phyloP scores from a whole-genome alignment of 2,329 filamentous ascomycete species.

The Emydomyces testavorans region DNA sequence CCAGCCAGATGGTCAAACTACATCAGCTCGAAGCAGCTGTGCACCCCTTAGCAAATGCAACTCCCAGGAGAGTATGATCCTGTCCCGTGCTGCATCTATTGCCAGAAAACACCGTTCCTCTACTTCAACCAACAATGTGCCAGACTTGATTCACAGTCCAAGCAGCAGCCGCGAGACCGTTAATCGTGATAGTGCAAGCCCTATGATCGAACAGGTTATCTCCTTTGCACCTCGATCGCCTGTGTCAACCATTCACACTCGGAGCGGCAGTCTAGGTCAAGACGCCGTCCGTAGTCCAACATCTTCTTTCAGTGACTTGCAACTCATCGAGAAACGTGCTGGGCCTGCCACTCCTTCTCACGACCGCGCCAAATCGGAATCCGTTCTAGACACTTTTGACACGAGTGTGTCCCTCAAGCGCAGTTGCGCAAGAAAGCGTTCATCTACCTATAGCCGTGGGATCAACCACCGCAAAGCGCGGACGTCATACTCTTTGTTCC shows the following conservation, averaged over 20 bases:
- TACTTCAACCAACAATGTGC: conserved; percentile 36
- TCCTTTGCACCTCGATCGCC: conserved; percentile 12
- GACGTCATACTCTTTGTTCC: conserved; percentile 38
- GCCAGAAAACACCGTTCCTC: conserved; percentile 39
- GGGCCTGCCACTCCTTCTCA: conserved; percentile 20
- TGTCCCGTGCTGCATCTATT: conserved; percentile 40
- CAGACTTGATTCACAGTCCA: conserved; percentile 35
- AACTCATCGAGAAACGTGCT: conserved; percentile 16
- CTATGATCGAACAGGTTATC: not conserved
- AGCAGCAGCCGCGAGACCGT: conserved; percentile 31
- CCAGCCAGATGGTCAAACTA: conserved; percentile 31
- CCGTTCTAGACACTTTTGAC: conserved; percentile 23
- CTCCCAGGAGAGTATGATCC: conserved; percentile 46
- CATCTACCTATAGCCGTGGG: conserved; percentile 21
- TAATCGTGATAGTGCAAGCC: conserved; percentile 13
- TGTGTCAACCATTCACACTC: conserved; percentile 20
- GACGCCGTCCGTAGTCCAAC: conserved; percentile 25
- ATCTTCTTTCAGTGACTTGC: conserved; percentile 21
- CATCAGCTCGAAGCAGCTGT: conserved; percentile 38
- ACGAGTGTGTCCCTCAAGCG: conserved; percentile 15
- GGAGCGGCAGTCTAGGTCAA: conserved; percentile 27
- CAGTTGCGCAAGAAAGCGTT: conserved; percentile 17
- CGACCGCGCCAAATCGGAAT: conserved; percentile 30
- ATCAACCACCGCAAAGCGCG: conserved; percentile 27
- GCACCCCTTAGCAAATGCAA: conserved; percentile 46